Conservation (phyloP, 495 filamentous ascomycete species). For the Pyrenula aspistea region DNA sequence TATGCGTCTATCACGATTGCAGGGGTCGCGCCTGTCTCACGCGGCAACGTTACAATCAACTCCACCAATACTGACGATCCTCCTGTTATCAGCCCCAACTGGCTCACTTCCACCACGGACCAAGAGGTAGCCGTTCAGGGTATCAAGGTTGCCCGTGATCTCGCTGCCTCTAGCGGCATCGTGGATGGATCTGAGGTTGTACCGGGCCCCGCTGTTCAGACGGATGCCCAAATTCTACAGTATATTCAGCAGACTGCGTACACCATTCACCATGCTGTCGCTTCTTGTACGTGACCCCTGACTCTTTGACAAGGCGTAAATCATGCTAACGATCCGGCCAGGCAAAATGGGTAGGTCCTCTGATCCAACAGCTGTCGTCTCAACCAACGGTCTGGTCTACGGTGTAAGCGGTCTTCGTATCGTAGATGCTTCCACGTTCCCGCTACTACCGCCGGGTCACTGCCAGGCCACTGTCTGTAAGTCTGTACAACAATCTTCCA, state of each 20-base stretch:
- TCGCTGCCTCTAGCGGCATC: not conserved
- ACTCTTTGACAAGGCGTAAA: slow-evolving; percentile 15
- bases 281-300: not conserved
- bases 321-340: slow-evolving; percentile 13
- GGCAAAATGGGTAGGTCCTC: slow-evolving; percentile 38
- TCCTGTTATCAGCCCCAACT: slow-evolving; percentile 45
- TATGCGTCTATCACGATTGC: slow-evolving; percentile 25
- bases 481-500: slow-evolving; percentile 1
- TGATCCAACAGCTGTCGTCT: slow-evolving; percentile 46
- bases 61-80: slow-evolving; percentile 25
- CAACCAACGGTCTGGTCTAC: slow-evolving; percentile 34
- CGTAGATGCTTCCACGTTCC: slow-evolving; percentile 47
- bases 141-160: slow-evolving; percentile 37
- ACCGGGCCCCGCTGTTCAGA: slow-evolving; percentile 27
- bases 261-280: slow-evolving; percentile 36
- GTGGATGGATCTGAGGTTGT: slow-evolving; percentile 18
- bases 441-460: slow-evolving; percentile 43
- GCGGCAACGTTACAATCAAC: slow-evolving; percentile 42
- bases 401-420: slow-evolving; percentile 41
- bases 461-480: slow-evolving; percentile 34
- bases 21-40: slow-evolving; percentile 27
- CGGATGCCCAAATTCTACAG: slow-evolving; percentile 31
- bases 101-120: slow-evolving; percentile 35
- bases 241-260: slow-evolving; percentile 24
- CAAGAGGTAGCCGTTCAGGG: slow-evolving; percentile 38